Conservation (phyloP, 306 rosid species). For the Cucurbita moschata region DNA sequence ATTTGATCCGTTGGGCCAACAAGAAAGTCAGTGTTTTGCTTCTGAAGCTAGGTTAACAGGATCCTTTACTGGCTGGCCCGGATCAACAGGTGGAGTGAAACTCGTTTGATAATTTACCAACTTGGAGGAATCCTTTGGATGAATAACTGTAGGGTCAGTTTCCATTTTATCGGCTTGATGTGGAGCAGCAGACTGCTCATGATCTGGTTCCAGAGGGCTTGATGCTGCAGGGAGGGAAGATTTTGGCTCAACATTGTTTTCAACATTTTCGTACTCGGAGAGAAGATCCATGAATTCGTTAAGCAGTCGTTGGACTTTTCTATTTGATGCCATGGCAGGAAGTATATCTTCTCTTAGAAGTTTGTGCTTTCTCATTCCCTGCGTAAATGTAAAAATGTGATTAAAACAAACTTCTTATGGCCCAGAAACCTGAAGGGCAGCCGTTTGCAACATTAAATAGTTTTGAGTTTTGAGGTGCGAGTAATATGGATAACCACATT, state of each 20-base stretch:
- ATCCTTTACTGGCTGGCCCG: slow-evolving; percentile 21
- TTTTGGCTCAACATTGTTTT: slow-evolving; percentile 26
- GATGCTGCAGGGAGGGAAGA: slow-evolving; percentile 14
- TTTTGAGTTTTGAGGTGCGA: not conserved
- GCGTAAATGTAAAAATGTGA: slow-evolving; percentile 10
- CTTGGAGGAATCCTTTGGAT: slow-evolving; percentile 12
- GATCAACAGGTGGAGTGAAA: slow-evolving; percentile 9
- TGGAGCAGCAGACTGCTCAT: slow-evolving; percentile 10
- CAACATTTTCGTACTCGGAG: slow-evolving; percentile 52
- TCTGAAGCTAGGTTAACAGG: slow-evolving; percentile 21
- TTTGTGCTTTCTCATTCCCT: slow-evolving; percentile 92
- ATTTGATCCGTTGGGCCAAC: slow-evolving; percentile 3
- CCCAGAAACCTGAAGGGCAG: not conserved
- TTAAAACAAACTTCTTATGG: not conserved
- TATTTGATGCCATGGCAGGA: slow-evolving; percentile 93
- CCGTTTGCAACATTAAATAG: not conserved
- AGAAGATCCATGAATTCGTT: slow-evolving; percentile 89
- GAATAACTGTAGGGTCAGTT: not conserved
- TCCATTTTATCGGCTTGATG: not conserved
- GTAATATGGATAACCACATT: not conserved
- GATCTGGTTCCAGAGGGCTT: slow-evolving; percentile 17
- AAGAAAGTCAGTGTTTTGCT: slow-evolving; percentile 28
- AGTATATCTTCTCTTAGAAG: slow-evolving; percentile 87
- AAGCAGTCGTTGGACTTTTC: slow-evolving; percentile 90
- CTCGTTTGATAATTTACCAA: slow-evolving; percentile 8